These are phyloP conservation scores for Coleophoma eucalyptorum DNA, from an alignment of 2,329 filamentous ascomycete species.

Conservation along the genomic window DNA sequence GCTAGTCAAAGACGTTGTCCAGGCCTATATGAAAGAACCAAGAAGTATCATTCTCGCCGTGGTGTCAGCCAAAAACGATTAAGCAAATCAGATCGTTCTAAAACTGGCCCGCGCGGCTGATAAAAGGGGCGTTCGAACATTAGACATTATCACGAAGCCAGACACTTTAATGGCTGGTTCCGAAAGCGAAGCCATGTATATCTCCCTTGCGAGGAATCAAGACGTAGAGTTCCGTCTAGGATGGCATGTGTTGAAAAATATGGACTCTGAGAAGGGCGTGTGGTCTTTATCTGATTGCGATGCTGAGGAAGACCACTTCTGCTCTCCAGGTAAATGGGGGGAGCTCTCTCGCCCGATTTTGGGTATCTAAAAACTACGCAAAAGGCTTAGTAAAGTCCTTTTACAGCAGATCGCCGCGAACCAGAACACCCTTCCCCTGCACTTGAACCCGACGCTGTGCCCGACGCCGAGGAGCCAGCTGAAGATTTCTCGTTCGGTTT, in stretches of 20 bases:
- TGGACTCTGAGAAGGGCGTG: conserved; percentile 33
- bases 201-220: conserved; percentile 39
- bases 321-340: conserved; percentile 36
- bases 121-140: conserved; percentile 30
- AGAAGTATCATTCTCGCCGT: conserved; percentile 53
- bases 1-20: conserved; percentile 42
- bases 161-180: conserved; percentile 42
- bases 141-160: conserved; percentile 53
- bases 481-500: too few species aligned
- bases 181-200: conserved; percentile 34
- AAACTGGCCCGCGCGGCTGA: conserved; percentile 40
- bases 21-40: conserved; percentile 49
- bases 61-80: conserved; percentile 53
- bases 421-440: too few species aligned
- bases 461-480: too few species aligned
- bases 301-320: conserved; percentile 36
- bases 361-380: conserved; percentile 44
- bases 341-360: conserved; percentile 29
- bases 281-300: conserved; percentile 32
- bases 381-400: conserved; percentile 47
- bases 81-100: conserved; percentile 57
- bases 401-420: conserved; percentile 41
- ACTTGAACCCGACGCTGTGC: too few species aligned
- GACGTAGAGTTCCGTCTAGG: conserved; percentile 44
- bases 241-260: conserved; percentile 50